phyloP scores from a whole-genome alignment of 2,329 filamentous ascomycete species.

The Scytalidium sp. region DNA sequence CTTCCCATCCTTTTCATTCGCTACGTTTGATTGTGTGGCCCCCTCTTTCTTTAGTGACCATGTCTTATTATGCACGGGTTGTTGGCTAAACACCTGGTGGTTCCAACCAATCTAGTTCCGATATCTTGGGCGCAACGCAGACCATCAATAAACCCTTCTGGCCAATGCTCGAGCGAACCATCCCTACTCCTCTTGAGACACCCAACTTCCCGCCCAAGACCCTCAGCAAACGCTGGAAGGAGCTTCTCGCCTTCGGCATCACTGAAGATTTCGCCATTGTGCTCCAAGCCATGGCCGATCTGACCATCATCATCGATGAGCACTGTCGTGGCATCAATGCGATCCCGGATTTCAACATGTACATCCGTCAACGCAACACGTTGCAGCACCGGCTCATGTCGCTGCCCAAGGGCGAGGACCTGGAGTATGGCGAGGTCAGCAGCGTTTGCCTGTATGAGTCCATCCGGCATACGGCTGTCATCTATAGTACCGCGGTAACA shows the following conservation, averaged over 20 bases:
- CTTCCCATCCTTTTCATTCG: background rate
- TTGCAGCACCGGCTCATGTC: conserved; percentile 8
- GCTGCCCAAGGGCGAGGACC: conserved; percentile 3
- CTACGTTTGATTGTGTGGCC: no score
- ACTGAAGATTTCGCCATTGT: background rate
- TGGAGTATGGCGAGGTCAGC: conserved; percentile 5
- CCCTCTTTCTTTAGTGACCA: no score
- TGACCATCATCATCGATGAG: conserved; percentile 9
- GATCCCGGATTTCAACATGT: conserved; percentile 2
- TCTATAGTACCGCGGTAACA: conserved; percentile 10
- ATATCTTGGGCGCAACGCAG: conserved; percentile 11
- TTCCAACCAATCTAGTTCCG: conserved; percentile 6
- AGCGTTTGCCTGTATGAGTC: conserved; percentile 8
- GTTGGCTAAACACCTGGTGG: no score
- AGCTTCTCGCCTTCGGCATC: conserved; percentile 4
- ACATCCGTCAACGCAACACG: conserved; percentile 6
- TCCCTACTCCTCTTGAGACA: background rate
- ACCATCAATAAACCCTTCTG: conserved; percentile 6
- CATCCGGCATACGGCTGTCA: conserved; percentile 7
- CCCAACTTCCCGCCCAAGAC: background rate
- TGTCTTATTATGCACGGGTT: no score
- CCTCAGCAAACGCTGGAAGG: conserved; percentile 3
- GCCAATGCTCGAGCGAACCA: conserved; percentile 4
- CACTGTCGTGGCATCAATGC: conserved; percentile 5
- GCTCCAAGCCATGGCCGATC: conserved; percentile 5